phyloP scores from a whole-genome alignment of 2,329 filamentous ascomycete genomes.

The Cordyceps javanica region DNA sequence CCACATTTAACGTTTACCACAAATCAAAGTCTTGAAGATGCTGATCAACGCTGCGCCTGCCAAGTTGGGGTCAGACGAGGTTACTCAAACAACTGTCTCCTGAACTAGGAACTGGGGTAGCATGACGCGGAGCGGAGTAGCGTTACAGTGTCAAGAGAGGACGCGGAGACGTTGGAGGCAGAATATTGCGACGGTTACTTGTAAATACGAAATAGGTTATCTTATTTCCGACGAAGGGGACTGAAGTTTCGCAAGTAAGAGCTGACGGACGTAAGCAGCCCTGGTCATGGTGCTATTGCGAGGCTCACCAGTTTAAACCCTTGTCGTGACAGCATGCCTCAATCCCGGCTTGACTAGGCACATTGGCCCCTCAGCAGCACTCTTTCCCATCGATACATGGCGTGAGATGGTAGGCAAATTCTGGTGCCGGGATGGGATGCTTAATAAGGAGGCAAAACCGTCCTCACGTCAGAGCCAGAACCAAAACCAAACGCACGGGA shows the following conservation, averaged over 20 bases:
- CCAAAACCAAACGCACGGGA: background rate
- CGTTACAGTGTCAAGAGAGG: background rate
- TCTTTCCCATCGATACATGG: background rate
- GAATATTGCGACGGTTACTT: background rate
- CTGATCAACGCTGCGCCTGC: background rate
- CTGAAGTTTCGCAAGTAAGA: background rate
- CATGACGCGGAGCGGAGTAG: background rate
- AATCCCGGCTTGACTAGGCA: background rate
- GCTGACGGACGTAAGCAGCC: background rate
- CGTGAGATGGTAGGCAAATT: background rate
- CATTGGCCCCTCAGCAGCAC: background rate
- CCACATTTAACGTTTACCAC: background rate
- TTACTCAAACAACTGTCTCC: background rate
- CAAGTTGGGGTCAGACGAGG: background rate
- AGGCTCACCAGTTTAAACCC: background rate
- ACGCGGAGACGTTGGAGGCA: background rate
- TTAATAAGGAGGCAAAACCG: background rate
- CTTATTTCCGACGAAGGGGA: background rate
- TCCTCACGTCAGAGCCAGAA: conserved; percentile 12
- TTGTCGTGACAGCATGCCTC: background rate
- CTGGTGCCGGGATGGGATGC: background rate
- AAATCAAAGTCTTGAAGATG: background rate
- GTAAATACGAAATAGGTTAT: background rate
- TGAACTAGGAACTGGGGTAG: conserved; percentile 2
- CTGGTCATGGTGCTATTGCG: background rate